Base-by-base conservation (phyloP, 1,139 yeast species). In the Suhomyces yuchorum region DNA sequence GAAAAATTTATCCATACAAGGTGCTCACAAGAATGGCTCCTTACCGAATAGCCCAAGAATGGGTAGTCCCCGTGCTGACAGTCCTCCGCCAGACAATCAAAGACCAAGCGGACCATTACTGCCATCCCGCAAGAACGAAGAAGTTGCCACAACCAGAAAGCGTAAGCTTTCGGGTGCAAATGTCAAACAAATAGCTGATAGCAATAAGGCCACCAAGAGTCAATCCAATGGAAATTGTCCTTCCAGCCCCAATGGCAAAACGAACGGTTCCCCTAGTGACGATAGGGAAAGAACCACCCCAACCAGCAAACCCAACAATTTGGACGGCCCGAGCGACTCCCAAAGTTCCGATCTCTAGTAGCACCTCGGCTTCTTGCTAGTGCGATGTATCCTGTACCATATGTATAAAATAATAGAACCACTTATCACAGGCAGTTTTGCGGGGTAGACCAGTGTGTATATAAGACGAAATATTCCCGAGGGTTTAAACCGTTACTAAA, bases 161-260 rank as follows among this genome's bases (percentile, higher is more conserved):
- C 36, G 40, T 42, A 46, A 51, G 38, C 17, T 49, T 17, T 33
- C 46, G 12, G 37, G 28, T 32, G 46, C 50, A 17, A 37, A 37
- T 37, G 8, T 20, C 11, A 23, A 23, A 24, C 39, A 37, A 14
- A 14, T 6, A 15, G 4, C 30, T 15, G 24, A 23, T 12, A 34
- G 33, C 28, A 45, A 49, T 23, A 49, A 44, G 44, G 44, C 40
- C 36, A 37, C 49, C 20, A 42, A 30, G 17, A 37, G 44, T 18
- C 40, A 41, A 14, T 39, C 32, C 18, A 40, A 38, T 15, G 39
- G 38, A 2, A 30, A 14, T 6, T 14, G 34, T 9, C 18, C 34
- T 3, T 14, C 19, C 38, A 35, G 9, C 26, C 17, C 26, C 39
- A 37, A 22, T 23, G 39, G 18, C 38, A 19, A 17, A 7, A 18